These are phyloP conservation scores for Rhizopus arrhizus DNA, from an alignment of 371 early-diverging fungal genomes.

Conservation along the genomic window DNA sequence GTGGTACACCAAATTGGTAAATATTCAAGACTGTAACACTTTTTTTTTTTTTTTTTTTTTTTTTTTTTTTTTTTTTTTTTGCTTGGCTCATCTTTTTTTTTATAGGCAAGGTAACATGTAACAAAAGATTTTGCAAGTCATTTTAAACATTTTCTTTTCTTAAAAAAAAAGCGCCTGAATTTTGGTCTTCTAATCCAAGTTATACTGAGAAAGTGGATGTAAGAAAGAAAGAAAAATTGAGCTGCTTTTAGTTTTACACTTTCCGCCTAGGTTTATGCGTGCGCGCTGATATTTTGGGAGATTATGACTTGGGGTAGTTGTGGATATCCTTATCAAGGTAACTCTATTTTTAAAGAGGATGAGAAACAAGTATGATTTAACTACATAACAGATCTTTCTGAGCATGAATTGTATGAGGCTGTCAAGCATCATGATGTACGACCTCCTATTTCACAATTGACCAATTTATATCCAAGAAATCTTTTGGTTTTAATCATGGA, in stretches of 20 bases:
- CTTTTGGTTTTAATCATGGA: slow-evolving; percentile 66
- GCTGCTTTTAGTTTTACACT: neutral
- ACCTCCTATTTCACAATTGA: slow-evolving; percentile 63
- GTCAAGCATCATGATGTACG: slow-evolving; percentile 65
- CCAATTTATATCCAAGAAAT: slow-evolving; percentile 56
- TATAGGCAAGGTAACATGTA: slow-evolving; percentile 13
- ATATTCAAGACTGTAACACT: neutral
- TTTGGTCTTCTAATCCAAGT: slow-evolving; percentile 73
- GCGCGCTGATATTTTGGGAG: slow-evolving; percentile 81
- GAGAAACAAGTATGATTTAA: too few species aligned
- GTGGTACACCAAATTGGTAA: slow-evolving; percentile 83
- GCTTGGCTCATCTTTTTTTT: neutral
- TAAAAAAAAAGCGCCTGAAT: slow-evolving; percentile 65
- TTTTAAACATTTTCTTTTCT: too few species aligned
- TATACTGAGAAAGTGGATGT: slow-evolving; percentile 76
- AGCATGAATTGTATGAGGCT: slow-evolving; percentile 43
- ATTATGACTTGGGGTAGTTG: slow-evolving; percentile 75
- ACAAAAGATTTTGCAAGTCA: too few species aligned
- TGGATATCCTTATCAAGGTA: slow-evolving; percentile 74
- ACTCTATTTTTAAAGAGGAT: too few species aligned
- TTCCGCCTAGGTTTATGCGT: slow-evolving; percentile 66
- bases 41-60: too few species aligned
- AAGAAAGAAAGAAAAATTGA: neutral
- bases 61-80: too few species aligned
- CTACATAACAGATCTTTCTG: slow-evolving; percentile 18